Evolutionary conservation across 2,329 filamentous ascomycete genomes (phyloP).

Genomic region (Penicillium glabrum): DNA sequence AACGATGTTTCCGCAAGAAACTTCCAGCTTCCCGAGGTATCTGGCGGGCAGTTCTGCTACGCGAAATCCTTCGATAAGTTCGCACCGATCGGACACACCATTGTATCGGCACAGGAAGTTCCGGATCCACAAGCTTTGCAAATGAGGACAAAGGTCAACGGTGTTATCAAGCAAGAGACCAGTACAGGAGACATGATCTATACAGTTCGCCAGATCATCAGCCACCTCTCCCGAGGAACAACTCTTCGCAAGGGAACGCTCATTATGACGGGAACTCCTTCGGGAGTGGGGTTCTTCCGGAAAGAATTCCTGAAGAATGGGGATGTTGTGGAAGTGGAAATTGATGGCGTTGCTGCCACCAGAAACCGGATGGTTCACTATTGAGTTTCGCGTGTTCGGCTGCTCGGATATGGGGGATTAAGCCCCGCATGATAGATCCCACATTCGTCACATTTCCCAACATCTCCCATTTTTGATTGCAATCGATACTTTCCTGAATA

Average conservation of each 20-base stretch:
- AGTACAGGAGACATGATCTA: conserved; percentile 42
- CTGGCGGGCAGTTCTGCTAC: conserved; percentile 40
- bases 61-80: conserved; percentile 43
- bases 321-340: conserved; percentile 12
- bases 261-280: conserved; percentile 44
- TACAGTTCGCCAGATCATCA: conserved; percentile 34
- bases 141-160: conserved; percentile 38
- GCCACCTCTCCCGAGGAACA: conserved; percentile 37
- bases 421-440: neutral
- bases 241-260: conserved; percentile 40
- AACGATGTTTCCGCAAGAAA: conserved; percentile 32
- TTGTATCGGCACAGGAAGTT: conserved; percentile 34
- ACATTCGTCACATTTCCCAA: neutral
- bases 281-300: conserved; percentile 27
- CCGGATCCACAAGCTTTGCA: conserved; percentile 31
- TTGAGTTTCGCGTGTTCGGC: neutral
- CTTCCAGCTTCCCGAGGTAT: conserved; percentile 28
- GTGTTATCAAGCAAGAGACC: conserved; percentile 38
- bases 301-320: conserved; percentile 9
- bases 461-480: neutral
- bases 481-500: neutral
- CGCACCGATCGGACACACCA: conserved; percentile 38
- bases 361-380: conserved; percentile 5
- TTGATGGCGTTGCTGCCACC: conserved; percentile 5
- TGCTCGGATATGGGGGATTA: neutral